Conservation (phyloP, 805 yeast genomes). For the Candida sithepensis region DNA sequence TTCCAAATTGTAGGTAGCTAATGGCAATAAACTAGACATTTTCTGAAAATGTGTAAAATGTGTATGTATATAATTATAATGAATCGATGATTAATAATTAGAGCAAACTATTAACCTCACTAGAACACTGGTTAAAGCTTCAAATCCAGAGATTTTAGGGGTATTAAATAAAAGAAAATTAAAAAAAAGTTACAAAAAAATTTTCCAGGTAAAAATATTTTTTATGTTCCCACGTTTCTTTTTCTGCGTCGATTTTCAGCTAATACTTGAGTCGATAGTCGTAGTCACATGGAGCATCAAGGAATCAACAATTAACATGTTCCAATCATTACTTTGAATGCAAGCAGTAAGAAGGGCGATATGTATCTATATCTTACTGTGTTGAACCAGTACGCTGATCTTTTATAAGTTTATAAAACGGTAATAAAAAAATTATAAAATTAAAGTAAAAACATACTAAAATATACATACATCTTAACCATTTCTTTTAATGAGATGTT, state of each 20-base stretch:
- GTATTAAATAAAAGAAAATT: not conserved
- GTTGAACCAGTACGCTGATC: too few relatives aligned
- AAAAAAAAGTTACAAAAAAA: not conserved
- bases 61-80: not conserved
- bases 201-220: not conserved
- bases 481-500: not conserved
- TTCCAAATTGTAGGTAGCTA: slow-evolving; percentile 83
- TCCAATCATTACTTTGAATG: too few relatives aligned
- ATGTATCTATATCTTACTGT: too few relatives aligned
- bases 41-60: not conserved
- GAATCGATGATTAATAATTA: too few relatives aligned
- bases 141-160: not conserved
- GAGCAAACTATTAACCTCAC: not conserved
- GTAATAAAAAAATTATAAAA: slow-evolving; percentile 1
- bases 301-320: too few relatives aligned
- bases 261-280: not conserved
- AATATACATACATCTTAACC: not conserved
- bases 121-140: not conserved
- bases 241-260: not conserved
- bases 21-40: slow-evolving; percentile 76
- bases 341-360: too few relatives aligned
- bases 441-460: slow-evolving; percentile 1
- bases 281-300: too few relatives aligned
- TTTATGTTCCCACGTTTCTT: not conserved
- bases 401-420: not conserved